These are phyloP conservation scores for Curvularia sp. DNA, from an alignment of 2,329 filamentous ascomycete species.

Conservation along the genomic window DNA sequence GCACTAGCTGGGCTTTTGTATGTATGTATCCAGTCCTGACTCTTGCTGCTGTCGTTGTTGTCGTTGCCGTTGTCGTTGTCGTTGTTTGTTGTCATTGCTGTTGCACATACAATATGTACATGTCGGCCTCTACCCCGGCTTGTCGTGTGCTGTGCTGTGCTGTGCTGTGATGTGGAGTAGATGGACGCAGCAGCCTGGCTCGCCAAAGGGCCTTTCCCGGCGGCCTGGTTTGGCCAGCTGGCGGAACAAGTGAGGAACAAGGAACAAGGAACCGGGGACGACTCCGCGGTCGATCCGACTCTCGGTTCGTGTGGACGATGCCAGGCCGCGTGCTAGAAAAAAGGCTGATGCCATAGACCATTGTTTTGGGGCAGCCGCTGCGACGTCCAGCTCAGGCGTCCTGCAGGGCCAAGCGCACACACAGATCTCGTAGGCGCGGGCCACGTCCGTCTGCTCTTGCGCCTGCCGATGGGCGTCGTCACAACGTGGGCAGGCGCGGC, in stretches of 20 bases:
- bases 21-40: too few relatives aligned
- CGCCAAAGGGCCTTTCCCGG: conserved; percentile 32
- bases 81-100: too few relatives aligned
- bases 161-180: conserved; percentile 22
- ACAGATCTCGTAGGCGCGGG: conserved; percentile 40
- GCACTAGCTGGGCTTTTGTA: not conserved
- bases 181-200: not conserved
- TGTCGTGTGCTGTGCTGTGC: not conserved
- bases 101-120: too few relatives aligned
- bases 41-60: too few relatives aligned
- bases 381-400: conserved; percentile 29
- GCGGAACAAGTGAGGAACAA: conserved; percentile 29
- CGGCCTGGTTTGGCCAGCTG: conserved; percentile 38
- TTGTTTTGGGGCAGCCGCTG: conserved; percentile 37
- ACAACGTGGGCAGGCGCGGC: conserved; percentile 28
- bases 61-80: too few relatives aligned
- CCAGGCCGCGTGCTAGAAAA: conserved; percentile 27
- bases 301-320: conserved; percentile 26
- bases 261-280: conserved; percentile 39
- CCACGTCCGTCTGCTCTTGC: conserved; percentile 28
- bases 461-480: conserved; percentile 33
- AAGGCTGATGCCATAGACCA: conserved; percentile 32
- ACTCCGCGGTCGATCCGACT: conserved; percentile 38
- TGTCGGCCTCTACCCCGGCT: not conserved
- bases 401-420: conserved; percentile 26